phyloP scores from a whole-genome alignment of 805 yeast species.

The Yarrowia hollandica region DNA sequence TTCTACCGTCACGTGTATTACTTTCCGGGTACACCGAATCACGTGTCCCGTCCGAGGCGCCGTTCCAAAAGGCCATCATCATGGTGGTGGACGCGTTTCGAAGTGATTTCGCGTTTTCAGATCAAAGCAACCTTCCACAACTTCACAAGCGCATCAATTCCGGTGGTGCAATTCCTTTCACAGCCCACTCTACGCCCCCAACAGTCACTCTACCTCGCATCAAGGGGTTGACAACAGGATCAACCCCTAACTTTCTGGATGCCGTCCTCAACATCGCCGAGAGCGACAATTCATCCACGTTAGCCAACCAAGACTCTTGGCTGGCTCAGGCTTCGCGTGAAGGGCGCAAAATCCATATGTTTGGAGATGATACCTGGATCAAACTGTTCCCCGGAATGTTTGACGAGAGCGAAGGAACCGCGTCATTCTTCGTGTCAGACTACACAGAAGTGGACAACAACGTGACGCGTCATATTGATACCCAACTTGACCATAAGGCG shows the following conservation, averaged over 20 bases:
- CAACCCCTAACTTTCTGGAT: conserved; percentile 90
- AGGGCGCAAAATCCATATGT: conserved; percentile 65
- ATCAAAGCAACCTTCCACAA: conserved; percentile 62
- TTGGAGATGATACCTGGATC: conserved; percentile 98
- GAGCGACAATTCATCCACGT: conserved; percentile 69
- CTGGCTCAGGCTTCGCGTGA: conserved; percentile 57
- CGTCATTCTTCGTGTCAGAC: conserved; percentile 92
- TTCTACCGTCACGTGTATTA: conserved; percentile 85
- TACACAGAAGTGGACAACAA: conserved; percentile 91
- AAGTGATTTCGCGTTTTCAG: conserved; percentile 72
- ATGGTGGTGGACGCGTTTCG: conserved; percentile 94
- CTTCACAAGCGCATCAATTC: conserved; percentile 62
- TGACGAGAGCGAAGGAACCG: conserved; percentile 74
- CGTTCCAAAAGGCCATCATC: conserved; percentile 66
- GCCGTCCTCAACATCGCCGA: conserved; percentile 94
- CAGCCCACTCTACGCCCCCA: conserved; percentile 92
- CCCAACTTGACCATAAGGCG: conserved; percentile 33
- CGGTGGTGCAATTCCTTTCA: conserved; percentile 80
- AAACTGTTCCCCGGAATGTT: conserved; percentile 78
- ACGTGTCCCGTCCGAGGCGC: conserved; percentile 33
- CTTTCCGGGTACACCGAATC: conserved; percentile 56
- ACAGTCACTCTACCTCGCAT: conserved; percentile 94
- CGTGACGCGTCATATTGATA: conserved; percentile 81
- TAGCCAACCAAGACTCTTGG: conserved; percentile 85
- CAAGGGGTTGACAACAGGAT: conserved; percentile 91